These are phyloP conservation scores for Trypanosoma boissoni DNA, from an alignment of 208 protist species.

Conservation along the genomic window DNA sequence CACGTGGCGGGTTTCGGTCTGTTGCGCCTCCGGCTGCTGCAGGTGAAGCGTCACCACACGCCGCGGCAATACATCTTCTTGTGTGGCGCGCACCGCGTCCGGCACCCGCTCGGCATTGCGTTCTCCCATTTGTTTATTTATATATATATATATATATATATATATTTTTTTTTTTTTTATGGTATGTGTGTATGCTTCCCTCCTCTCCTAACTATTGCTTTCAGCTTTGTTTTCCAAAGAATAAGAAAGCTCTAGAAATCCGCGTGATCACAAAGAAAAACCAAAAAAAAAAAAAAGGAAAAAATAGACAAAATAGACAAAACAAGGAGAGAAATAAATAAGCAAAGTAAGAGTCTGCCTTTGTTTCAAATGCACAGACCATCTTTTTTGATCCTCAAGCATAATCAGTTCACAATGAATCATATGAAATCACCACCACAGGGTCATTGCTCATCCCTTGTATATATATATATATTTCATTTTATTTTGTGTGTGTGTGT, in stretches of 20 bases:
- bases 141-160: slow-evolving; percentile 14
- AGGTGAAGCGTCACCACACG: slow-evolving; percentile 32
- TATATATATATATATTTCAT: no score
- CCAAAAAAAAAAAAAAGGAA: not conserved
- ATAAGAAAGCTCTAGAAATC: no score
- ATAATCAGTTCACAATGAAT: no score
- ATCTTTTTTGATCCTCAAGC: no score
- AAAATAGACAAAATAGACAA: slow-evolving; percentile 19
- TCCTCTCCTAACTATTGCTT: not conserved
- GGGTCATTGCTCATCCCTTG: no score
- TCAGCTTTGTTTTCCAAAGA: not conserved
- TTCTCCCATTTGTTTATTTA: not conserved
- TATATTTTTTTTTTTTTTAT: not conserved
- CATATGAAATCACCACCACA: no score
- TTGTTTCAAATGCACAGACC: no score
- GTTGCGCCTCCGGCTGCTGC: slow-evolving; percentile 9
- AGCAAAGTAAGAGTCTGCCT: slow-evolving; percentile 3
- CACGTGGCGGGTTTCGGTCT: slow-evolving; percentile 22
- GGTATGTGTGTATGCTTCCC: not conserved
- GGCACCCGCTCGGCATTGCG: not conserved
- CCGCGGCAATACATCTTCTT: slow-evolving; percentile 17
- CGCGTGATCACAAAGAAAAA: slow-evolving; percentile 2
- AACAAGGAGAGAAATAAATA: not conserved
- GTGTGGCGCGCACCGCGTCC: not conserved
- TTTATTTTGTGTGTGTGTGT: no score